These are phyloP conservation scores for Pichia sp. DNA, from an alignment of 1,139 yeast genomes.

Conservation along the genomic window DNA sequence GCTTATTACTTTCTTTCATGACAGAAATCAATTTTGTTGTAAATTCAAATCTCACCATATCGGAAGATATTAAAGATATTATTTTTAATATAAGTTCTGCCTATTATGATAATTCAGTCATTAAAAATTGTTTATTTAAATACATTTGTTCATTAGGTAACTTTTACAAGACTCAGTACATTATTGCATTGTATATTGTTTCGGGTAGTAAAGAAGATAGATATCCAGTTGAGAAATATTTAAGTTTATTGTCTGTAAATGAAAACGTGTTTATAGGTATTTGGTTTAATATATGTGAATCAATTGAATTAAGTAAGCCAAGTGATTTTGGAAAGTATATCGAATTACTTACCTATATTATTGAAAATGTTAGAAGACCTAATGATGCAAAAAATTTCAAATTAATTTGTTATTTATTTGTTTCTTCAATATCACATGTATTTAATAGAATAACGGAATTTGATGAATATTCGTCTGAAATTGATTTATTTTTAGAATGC, in stretches of 20 bases:
- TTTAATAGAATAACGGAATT: constrained; percentile 5
- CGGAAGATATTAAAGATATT: constrained; percentile 3
- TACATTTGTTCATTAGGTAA: constrained; percentile 13
- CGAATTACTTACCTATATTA: constrained; percentile 14
- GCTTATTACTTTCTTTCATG: constrained; percentile 4
- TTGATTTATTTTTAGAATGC: constrained; percentile 7
- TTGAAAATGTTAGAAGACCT: constrained; percentile 15
- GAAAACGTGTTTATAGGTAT: constrained; percentile 1
- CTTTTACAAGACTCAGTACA: constrained; percentile 13
- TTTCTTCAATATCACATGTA: constrained; percentile 3
- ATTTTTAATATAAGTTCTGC: constrained; percentile 11
- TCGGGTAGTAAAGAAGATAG: constrained; percentile 7
- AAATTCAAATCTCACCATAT: background rate
- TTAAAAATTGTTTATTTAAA: constrained; percentile 16
- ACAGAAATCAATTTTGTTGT: constrained; percentile 4
- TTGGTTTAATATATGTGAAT: constrained; percentile 15
- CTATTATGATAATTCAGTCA: background rate
- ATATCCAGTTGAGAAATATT: constrained; percentile 1
- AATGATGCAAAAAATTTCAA: constrained; percentile 3
- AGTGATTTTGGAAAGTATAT: constrained; percentile 9
- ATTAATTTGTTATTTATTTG: constrained; percentile 3
- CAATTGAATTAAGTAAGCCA: constrained; percentile 3
- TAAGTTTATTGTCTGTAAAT: background rate
- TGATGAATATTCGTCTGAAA: background rate
- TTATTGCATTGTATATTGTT: constrained; percentile 22